A percentile compares a stretch with the other conserved stretches of the same genome.
These are phyloP conservation scores for Lycium barbarum DNA, from an alignment of 257 asterid genomes.

Conservation along the genomic window DNA sequence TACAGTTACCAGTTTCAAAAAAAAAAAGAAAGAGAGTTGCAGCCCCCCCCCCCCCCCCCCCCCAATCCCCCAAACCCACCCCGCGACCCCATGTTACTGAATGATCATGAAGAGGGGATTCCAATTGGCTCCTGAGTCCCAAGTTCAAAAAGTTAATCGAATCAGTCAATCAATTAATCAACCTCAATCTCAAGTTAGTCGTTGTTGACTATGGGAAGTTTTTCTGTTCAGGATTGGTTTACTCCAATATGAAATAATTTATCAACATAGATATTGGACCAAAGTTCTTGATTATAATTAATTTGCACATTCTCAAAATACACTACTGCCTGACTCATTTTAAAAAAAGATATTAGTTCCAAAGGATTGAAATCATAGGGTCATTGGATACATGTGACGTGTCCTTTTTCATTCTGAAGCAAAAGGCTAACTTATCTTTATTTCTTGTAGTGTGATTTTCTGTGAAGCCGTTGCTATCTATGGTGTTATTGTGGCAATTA, in stretches of 20 bases:
- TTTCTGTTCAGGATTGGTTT: neutral
- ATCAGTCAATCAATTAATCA: constrained; percentile 10
- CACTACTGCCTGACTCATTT: neutral
- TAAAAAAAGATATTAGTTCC: neutral
- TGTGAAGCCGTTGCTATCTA: constrained; percentile 99
- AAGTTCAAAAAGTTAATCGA: neutral
- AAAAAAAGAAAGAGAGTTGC: too few species aligned
- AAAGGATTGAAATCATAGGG: constrained; percentile 1
- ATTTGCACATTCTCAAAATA: neutral
- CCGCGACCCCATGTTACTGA: neutral
- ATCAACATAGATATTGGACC: neutral
- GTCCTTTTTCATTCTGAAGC: neutral
- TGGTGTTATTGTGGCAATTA: constrained; percentile 98
- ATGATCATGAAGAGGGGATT: neutral
- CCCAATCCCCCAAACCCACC: too few species aligned
- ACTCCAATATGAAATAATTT: neutral
- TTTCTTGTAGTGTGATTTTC: constrained; percentile 80
- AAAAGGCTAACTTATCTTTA: neutral
- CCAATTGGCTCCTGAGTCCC: neutral
- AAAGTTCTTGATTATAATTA: constrained; percentile 9
- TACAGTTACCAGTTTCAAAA: too few species aligned
- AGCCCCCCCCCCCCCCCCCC: neutral
- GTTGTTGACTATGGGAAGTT: neutral
- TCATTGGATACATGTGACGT: neutral
- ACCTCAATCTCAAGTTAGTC: constrained; percentile 9